Base-by-base conservation (phyloP, 2,329 filamentous ascomycete genomes). In the Colletotrichum sp. region DNA sequence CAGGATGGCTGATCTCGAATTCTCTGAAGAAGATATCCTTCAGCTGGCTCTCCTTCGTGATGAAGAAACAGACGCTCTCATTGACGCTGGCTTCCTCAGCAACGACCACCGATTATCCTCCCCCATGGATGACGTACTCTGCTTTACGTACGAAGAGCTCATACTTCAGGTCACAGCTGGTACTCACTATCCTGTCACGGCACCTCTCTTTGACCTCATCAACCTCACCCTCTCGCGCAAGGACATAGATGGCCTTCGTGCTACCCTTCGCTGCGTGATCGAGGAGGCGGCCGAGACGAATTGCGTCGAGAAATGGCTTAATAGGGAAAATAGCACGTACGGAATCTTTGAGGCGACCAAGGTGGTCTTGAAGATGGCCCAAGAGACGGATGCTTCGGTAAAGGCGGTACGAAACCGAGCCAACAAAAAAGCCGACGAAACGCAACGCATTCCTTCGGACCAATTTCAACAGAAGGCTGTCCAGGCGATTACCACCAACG, bases 11-110 rank as follows among this genome's bases (percentile, higher is more conserved):
- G 61, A 48, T 65, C 61, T 48, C 36, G 36, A 60, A n/a, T 77
- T 77, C 64, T 69, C 66, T 36, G 80, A 81, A 8, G 80, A 82
- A n/a, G 80, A 82, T 24, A 77, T 80, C 28, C 60, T 80, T 69
- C 78, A 82, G 73, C 75, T 82, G 39, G 78, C 79, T 13, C 76
- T 82, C 13, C 73, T 82, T 18, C 79, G 80, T 13, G 79, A 82
- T 67, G 79, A 82, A 21, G 82, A 82, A 52, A 78, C 78, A 7
- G 81, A 83, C 57, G 74, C 77, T 26, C 78, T 83, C 28, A 79
- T 82, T 13, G 67, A 77, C 10, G 77, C 74, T 26, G 78, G 78
- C 10, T 69, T 82, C 18, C 57, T 82, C 32, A 65, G 59, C 60
- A 68, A 78, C 15, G 77, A 80, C 12, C 65, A 74, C 16, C 73